A percentile compares a stretch with the other conserved stretches of the same genome.
Conservation (phyloP, 73 alveolate genomes). For the Blepharisma stoltei region DNA sequence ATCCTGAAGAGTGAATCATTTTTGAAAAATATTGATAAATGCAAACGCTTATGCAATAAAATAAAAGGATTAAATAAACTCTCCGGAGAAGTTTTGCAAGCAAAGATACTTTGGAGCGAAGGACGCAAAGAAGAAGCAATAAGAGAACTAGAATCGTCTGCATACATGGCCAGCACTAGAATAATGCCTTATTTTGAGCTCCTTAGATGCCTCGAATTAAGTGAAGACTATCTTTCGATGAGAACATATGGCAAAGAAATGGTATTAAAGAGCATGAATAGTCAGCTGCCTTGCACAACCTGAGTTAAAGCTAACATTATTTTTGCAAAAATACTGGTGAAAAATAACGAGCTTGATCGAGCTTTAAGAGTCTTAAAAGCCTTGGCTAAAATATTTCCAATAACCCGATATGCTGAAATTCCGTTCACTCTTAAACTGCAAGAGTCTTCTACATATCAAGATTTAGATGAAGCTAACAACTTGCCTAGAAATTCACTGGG, state of each 20-base stretch:
- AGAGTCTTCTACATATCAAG: background rate
- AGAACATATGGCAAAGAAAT: background rate
- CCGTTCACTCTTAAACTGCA: background rate
- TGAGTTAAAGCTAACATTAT: background rate
- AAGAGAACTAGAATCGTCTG: background rate
- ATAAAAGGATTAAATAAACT: background rate
- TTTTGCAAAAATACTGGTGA: background rate
- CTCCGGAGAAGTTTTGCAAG: background rate
- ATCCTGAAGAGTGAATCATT: too few relatives aligned
- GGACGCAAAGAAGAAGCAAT: slow-evolving; percentile 4
- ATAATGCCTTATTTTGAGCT: background rate
- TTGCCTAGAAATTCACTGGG: too few relatives aligned
- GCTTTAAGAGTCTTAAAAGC: background rate
- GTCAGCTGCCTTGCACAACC: background rate
- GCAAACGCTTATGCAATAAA: background rate
- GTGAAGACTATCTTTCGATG: background rate
- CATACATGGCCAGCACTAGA: background rate
- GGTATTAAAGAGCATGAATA: background rate
- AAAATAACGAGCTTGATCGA: background rate
- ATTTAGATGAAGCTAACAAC: too few relatives aligned
- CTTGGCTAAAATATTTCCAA: background rate
- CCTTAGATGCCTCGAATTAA: background rate
- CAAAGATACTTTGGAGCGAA: background rate
- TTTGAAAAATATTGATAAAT: background rate
- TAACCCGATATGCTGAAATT: background rate